These are phyloP conservation scores for Paraconiothyrium sp. DNA, from an alignment of 2,329 filamentous ascomycete species.

Conservation along the genomic window DNA sequence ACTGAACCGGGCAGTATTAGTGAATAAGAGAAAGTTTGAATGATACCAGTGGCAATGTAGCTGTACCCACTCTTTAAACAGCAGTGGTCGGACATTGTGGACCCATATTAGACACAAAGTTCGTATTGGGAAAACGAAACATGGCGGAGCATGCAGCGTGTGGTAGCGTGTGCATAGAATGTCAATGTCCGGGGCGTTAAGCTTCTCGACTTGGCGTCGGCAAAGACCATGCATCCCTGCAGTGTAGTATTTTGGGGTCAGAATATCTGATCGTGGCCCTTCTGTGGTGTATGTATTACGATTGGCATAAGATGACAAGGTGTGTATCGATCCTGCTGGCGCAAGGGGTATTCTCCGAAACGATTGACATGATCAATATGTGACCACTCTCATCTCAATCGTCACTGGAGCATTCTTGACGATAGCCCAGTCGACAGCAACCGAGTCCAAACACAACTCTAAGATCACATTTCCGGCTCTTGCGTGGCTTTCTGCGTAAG, in stretches of 20 bases:
- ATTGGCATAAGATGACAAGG: not conserved
- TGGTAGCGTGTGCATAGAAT: constrained; percentile 4
- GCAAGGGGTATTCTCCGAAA: not conserved
- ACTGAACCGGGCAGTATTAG: constrained; percentile 12
- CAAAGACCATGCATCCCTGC: constrained; percentile 2
- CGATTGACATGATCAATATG: not conserved
- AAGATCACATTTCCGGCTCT: not conserved
- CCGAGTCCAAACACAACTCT: not conserved
- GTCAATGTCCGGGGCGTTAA: constrained; percentile 4
- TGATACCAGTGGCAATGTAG: constrained; percentile 2
- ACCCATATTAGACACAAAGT: not conserved
- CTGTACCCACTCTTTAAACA: constrained; percentile 11
- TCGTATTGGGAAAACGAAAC: constrained; percentile 5
- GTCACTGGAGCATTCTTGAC: not conserved
- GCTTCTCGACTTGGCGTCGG: not conserved
- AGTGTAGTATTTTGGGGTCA: constrained; percentile 8
- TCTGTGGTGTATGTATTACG: not conserved
- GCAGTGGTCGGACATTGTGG: constrained; percentile 7
- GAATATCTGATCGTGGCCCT: not conserved
- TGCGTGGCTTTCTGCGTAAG: not conserved
- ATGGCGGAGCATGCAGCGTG: constrained; percentile 11
- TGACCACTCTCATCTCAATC: not conserved
- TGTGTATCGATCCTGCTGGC: constrained; percentile 2
- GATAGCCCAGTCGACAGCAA: not conserved
- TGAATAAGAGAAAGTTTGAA: constrained; percentile 1